These are phyloP conservation scores for Ustilago shanxiensis DNA, from an alignment of 1,284 basidiomycete genomes.

Conservation along the genomic window DNA sequence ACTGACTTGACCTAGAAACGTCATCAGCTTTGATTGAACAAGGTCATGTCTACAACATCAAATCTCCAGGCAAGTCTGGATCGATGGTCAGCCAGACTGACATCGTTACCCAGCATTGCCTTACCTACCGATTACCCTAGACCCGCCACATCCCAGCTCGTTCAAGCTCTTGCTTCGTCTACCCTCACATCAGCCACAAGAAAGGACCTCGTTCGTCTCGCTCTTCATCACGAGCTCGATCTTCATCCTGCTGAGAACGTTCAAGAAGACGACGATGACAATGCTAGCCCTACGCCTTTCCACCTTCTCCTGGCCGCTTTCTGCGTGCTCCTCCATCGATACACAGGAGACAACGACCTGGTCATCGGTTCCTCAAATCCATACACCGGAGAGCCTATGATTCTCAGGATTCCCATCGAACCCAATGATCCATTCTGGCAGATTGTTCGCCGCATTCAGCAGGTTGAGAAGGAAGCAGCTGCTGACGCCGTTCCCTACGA, in stretches of 20 bases:
- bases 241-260: constrained; percentile 74
- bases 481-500: constrained; percentile 87
- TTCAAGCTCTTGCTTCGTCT: constrained; percentile 64
- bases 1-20: not conserved
- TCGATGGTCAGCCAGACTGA: constrained; percentile 70
- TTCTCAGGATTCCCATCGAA: constrained; percentile 87
- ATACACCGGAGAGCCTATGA: constrained; percentile 81
- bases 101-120: constrained; percentile 85
- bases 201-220: constrained; percentile 63
- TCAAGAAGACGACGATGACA: constrained; percentile 49
- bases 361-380: constrained; percentile 87
- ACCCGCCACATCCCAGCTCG: constrained; percentile 73
- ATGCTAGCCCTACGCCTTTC: constrained; percentile 80
- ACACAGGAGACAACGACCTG: constrained; percentile 95
- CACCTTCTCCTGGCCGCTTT: constrained; percentile 93
- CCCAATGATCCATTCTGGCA: constrained; percentile 92
- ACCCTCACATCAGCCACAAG: constrained; percentile 52
- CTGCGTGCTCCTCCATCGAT: constrained; percentile 89
- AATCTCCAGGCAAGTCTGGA: constrained; percentile 52
- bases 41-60: constrained; percentile 25
- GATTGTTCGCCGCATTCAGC: constrained; percentile 86
- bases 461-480: constrained; percentile 86
- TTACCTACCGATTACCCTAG: constrained; percentile 97
- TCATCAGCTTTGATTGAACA: not conserved
- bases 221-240: constrained; percentile 83